Base-by-base conservation (phyloP, 371 early-diverging fungal species). In the Massospora cicadina region DNA sequence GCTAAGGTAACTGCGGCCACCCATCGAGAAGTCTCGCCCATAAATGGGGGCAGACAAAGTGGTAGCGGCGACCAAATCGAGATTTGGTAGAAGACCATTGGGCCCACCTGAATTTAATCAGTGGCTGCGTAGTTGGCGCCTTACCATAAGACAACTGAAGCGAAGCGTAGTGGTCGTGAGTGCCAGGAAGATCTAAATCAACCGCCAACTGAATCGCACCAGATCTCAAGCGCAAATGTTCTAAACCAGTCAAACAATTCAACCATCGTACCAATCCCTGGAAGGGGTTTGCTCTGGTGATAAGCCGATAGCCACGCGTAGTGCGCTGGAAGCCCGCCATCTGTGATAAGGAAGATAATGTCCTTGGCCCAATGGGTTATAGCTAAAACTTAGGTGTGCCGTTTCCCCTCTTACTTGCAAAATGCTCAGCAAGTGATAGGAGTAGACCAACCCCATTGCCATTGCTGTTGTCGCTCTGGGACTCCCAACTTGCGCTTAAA, bases 291-390 rank as follows among this genome's bases (percentile, higher is more conserved):
- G 27, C 33, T 43, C 54, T 63, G n/a, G n/a, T 95, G 95, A 72
- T 97, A 95, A 0, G 90, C 88, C 55, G 84, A 79, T n/a, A 95
- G 74, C 93, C 93, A 97, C 3, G 86, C 84, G 61, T 89, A 85
- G 2, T 86, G 81, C 1, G 94, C 95, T 1, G 71, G 65, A 25
- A 79, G 77, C 17, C 81, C 86, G 2, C 82, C 76, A 68, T 92
- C 91, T 1, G 90, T 79, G 0, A 93, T 81, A 2, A 95, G 72
- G 56, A 95, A 79, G 12, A 97, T 81, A 25, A 94, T 77, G 70
- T 95, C 96, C 71, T 93, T 92, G 55, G 93, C 80, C 95, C 93
- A 94, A 71, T 86, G 84, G 33, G 85, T 83, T 65, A 65, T 76
- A 85, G 85, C 63, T 66, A 68, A 63, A 3, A 23, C 2, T 13